Base-by-base conservation (phyloP, 805 yeast genomes). In the Babjeviella inositovora region DNA sequence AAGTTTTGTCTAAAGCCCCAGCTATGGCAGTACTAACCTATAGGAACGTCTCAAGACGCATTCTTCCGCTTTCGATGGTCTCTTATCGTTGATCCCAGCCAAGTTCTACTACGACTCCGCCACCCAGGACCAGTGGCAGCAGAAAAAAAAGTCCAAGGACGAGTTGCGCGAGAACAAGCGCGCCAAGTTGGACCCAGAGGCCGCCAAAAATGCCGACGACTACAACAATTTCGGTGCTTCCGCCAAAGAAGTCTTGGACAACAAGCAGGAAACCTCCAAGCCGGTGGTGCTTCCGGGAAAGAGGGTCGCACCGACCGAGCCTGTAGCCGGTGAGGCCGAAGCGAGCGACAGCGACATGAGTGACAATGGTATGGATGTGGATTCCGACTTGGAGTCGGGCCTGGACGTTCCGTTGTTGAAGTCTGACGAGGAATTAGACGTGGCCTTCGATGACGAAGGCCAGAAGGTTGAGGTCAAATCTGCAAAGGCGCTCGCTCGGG, bases 91-190 rank as follows among this genome's bases (percentile, higher is more conserved):
- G 45, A 85, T 87, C 28, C 96, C 97, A 3, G 93, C 96, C 3
- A 82, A 84, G 41, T 84, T 76, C 41, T 87, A 87, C 45, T 84
- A 80, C 43, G 95, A 85, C 45, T 94, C 79, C 18, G 87, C 80
- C 28, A 74, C 87, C 3, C 71, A 75, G 37, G 73, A 74, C 24
- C 96, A 87, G 49, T 85, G 96, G 96, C 72, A 74, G 36, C 75
- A 73, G 36, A 79, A 71, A 53, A 81, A 82, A 54, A 66, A 72
- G 48, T 47, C 69, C 15, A 77, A 75, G 35, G 67, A 61, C 25
- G 82, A 80, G 33, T 47, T 57, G 11, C 66, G 57, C 33, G 57
- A 53, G 24, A 70, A 65, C 32, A 77, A 76, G 41, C 54, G 66
- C 32, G 65, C 68, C 27, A 85, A 84, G 45, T 57, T 85, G 29